Evolutionary conservation across 768 basidiomycete species (phyloP), one percentile per base, ranked within the genome.

Genomic region (Hemileccinum impolitum): DNA sequence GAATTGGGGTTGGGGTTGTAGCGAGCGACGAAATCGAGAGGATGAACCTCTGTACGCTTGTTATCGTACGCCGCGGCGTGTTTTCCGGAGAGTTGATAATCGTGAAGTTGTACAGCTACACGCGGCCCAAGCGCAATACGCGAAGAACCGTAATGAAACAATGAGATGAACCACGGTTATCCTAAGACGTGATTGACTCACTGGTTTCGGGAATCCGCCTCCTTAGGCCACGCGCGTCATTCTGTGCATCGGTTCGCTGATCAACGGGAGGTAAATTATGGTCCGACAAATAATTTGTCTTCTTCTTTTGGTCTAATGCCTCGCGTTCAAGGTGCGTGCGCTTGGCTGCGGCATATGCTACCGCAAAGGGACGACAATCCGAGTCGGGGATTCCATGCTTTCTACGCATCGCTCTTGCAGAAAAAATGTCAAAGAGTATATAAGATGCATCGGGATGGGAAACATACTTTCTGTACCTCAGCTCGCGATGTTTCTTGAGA

Each of bases 331-430:
- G 74, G 53, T 79, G 77, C 39, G 76, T 71, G 47, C 75, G 75
- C 52, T 75, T 69, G 34, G 81, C 84, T 50, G 85, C 87, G 55
- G 87, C 79, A 67, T 87, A 89, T n/a, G 90, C 90, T 54, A 91
- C 86, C 65, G 86, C 87, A 75, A 92, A 92, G 12, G 90, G 87
- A 28, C 90, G 77, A 54, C 81, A 75, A 72, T 92, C 90, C 49
- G 74, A 75, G 72, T 92, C 90, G 15, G 90, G 90, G 51, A 92
- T 92, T 39, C 90, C 90, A 61, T 90, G 81, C 69, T 79, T 75
- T 55, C 90, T 74, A 52, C 90, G 81, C 75, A 82, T 82, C 54
- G 82, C 75, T 58, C 87, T 90, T 55, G 32, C 6, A 12, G 49
- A 53, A 35, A 21, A 50, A 30, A 52, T 49, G 47, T 64, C 30